Conservation (phyloP, 2,329 filamentous ascomycete genomes). For the Venturia pyrina region DNA sequence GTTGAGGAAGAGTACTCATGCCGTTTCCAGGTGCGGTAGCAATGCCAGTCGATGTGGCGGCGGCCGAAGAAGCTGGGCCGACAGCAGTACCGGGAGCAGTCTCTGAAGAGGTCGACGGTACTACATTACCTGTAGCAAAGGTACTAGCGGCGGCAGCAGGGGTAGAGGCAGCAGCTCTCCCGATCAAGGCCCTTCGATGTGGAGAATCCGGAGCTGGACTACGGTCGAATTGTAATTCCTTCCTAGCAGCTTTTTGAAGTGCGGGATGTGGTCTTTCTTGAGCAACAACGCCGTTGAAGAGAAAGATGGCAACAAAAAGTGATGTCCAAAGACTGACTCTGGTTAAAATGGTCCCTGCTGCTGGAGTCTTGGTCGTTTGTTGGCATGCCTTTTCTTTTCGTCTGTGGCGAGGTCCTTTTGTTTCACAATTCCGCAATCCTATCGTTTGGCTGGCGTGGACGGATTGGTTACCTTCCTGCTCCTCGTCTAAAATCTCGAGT, state of each 20-base stretch:
- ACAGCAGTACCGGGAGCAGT: not conserved
- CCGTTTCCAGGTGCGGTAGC: not conserved
- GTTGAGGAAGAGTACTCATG: conserved; percentile 24
- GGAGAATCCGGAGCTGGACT: not conserved
- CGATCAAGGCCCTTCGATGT: conserved; percentile 4
- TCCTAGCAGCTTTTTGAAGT: not conserved
- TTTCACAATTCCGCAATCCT: not conserved
- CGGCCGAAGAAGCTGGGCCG: not conserved
- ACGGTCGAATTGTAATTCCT: conserved; percentile 3
- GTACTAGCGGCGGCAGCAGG: not conserved
- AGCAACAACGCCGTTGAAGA: not conserved
- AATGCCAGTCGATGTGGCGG: not conserved
- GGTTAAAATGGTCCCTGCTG: not conserved
- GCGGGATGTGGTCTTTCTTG: conserved; percentile 5
- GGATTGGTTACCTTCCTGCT: not conserved
- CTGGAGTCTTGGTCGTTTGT: not conserved
- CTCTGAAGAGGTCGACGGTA: not conserved
- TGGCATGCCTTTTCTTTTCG: not conserved
- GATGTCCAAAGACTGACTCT: not conserved
- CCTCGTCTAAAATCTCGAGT: not conserved
- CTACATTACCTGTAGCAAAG: not conserved
- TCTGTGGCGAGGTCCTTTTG: not conserved
- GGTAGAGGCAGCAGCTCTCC: not conserved
- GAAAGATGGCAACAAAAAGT: not conserved
- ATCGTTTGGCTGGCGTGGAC: not conserved